phyloP scores from a whole-genome alignment of 768 basidiomycete genomes.

The Hebeloma cylindrosporum region DNA sequence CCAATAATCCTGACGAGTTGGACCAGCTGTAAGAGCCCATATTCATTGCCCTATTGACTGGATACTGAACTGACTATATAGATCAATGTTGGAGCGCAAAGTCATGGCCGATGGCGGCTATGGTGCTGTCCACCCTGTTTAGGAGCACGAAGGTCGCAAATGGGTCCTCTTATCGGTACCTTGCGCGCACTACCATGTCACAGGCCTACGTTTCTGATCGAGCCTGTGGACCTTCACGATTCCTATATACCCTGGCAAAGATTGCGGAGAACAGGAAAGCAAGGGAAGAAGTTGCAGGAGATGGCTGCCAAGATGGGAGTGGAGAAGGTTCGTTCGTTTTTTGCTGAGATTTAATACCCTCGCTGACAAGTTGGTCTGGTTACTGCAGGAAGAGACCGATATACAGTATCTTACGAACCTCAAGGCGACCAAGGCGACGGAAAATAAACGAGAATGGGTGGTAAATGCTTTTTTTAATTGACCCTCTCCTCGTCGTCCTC shows the following conservation, averaged over 20 bases:
- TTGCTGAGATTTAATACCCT: no score
- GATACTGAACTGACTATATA: no score
- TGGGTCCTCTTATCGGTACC: no score
- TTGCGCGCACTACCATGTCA: no score
- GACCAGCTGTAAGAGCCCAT: no score
- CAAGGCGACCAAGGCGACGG: conserved; percentile 56
- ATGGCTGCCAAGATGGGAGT: conserved; percentile 80
- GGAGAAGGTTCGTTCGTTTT: conserved; percentile 65
- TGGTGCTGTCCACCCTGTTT: no score
- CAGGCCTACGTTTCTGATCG: conserved; percentile 64
- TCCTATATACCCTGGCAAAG: conserved; percentile 71
- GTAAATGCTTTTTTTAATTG: conserved; percentile 36
- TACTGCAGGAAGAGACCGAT: conserved; percentile 75
- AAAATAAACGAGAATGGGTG: conserved; percentile 75
- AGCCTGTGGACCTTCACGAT: conserved; percentile 87
- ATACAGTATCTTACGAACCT: conserved; percentile 64
- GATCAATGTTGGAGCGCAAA: no score
- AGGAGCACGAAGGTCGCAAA: no score
- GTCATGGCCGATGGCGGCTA: no score
- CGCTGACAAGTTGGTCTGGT: no score
- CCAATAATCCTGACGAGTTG: no score
- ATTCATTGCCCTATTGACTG: no score
- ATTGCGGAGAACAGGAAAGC: conserved; percentile 74
- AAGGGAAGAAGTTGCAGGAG: conserved; percentile 87
- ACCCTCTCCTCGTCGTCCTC: not conserved